Base-by-base conservation (phyloP, 345 rosid species). In the Arabidopsis suecica region DNA sequence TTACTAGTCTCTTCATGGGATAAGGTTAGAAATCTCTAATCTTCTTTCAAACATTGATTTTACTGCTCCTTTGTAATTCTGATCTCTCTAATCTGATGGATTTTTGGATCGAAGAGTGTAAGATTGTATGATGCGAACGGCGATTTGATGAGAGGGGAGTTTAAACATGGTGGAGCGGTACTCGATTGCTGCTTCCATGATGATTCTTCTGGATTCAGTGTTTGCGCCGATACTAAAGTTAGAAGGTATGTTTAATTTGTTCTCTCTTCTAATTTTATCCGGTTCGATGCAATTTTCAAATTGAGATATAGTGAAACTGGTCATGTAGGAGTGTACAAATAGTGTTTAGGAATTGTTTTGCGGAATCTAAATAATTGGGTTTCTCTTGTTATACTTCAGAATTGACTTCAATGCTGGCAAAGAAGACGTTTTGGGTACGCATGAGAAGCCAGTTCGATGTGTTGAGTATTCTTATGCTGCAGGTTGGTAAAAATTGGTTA, bases 181-280 rank as follows among this genome's bases (percentile, higher is more conserved):
- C 95, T 94, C 6, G 98, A 94, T 62, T 94, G 98, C 81, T 94
- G 98, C 81, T 91, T 94, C 82, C 97, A 94, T 56, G 98, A 94
- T 25, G 98, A 94, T 61, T 90, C 98, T 30, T 94, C 97, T 44
- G 97, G 97, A 0, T 94, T 94, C 65, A 94, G 98, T 70, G 98
- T 88, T 49, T 72, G 93, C 32, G 84, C 88, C 16, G 98, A 94
- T 75, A 50, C 79, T 64, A 84, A 88, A 28, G 97, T 94, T 12
- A 78, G 97, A 62, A 75, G 97, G 98, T 90, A 16, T 61, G 59
- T 59, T 45, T 44, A 7, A 0, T 32, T 9, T 37, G 37, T 63
- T 68, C 33, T 11, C 3, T 47, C 5, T 51, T 45, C 8, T 1
- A 41, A 2, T n/a, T 34, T 30, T 25, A 2, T 0, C 7, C 40